These are phyloP conservation scores for Fusarium nygamai DNA, from an alignment of 2,329 filamentous ascomycete species.

Conservation along the genomic window DNA sequence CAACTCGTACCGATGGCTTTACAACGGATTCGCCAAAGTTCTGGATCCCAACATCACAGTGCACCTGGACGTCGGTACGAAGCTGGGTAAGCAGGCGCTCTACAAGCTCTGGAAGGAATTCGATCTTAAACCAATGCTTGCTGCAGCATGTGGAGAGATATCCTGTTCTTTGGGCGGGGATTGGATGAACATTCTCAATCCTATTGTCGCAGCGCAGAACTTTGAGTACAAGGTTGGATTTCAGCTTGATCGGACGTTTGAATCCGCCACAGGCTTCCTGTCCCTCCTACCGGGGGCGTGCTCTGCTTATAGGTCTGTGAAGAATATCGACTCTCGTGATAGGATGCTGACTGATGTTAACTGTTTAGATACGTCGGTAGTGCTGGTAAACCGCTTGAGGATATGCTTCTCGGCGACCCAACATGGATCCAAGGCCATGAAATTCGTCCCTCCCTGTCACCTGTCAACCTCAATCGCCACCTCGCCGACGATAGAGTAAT, in stretches of 20 bases:
- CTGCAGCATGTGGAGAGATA: neutral
- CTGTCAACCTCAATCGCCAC: neutral
- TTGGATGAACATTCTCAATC: neutral
- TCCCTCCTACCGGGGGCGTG: neutral
- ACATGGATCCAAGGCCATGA: neutral
- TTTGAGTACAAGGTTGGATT: conserved; percentile 14
- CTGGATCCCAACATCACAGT: neutral
- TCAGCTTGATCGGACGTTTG: neutral
- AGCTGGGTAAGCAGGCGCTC: neutral
- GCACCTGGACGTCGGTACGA: neutral
- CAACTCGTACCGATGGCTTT: conserved; percentile 4
- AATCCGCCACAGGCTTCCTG: neutral
- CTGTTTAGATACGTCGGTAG: neutral
- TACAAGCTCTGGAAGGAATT: neutral
- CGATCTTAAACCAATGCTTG: neutral
- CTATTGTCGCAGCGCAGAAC: neutral
- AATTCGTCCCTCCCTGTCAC: neutral
- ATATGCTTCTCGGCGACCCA: conserved; percentile 6
- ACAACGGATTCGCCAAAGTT: neutral
- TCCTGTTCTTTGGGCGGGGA: neutral
- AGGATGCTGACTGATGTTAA: fast-evolving
- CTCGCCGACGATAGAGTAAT: conserved; percentile 1
- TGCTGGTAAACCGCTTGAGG: neutral
- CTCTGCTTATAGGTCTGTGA: neutral
- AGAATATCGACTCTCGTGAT: fast-evolving